These are phyloP conservation scores for Andrographis paniculata DNA, from an alignment of 305 asterid species.

Conservation along the genomic window DNA sequence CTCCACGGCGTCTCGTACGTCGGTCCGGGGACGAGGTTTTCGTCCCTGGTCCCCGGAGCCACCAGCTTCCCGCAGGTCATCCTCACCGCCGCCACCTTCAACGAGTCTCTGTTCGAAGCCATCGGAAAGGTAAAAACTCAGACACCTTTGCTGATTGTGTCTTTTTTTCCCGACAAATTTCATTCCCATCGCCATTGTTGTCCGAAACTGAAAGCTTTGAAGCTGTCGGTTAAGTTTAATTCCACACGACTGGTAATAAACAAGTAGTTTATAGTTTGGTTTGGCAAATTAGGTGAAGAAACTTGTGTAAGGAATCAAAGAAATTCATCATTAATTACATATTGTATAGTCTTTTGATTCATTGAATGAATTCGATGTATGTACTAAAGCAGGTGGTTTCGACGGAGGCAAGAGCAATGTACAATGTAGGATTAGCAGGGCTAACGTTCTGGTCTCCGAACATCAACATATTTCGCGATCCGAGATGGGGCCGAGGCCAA, in stretches of 20 bases:
- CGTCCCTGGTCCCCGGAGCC: slow-evolving; percentile 33
- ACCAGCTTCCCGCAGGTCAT: slow-evolving; percentile 55
- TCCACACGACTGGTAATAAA: no score
- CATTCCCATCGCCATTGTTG: no score
- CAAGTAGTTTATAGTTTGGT: no score
- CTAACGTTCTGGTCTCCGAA: slow-evolving; percentile 95
- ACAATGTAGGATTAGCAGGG: slow-evolving; percentile 88
- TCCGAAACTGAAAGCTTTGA: no score
- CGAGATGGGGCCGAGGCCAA: slow-evolving; percentile 89
- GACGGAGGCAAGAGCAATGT: slow-evolving; percentile 93
- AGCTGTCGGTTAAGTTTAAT: no score
- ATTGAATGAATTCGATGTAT: background rate
- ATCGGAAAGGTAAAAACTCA: slow-evolving; percentile 56
- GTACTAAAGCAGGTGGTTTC: slow-evolving; percentile 61
- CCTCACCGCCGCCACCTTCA: slow-evolving; percentile 42
- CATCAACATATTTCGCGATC: slow-evolving; percentile 81
- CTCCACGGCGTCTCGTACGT: slow-evolving; percentile 50
- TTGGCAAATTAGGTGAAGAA: no score
- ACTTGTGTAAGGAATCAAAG: no score
- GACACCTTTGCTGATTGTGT: no score
- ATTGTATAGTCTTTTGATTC: no score
- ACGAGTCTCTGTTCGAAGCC: slow-evolving; percentile 30
- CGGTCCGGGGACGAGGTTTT: slow-evolving; percentile 45
- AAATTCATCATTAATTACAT: no score
- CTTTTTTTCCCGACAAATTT: no score